A percentile compares a stretch with the other conserved stretches of the same genome.
phyloP scores from a whole-genome alignment of 257 asterid species.

The Ballota nigra region DNA sequence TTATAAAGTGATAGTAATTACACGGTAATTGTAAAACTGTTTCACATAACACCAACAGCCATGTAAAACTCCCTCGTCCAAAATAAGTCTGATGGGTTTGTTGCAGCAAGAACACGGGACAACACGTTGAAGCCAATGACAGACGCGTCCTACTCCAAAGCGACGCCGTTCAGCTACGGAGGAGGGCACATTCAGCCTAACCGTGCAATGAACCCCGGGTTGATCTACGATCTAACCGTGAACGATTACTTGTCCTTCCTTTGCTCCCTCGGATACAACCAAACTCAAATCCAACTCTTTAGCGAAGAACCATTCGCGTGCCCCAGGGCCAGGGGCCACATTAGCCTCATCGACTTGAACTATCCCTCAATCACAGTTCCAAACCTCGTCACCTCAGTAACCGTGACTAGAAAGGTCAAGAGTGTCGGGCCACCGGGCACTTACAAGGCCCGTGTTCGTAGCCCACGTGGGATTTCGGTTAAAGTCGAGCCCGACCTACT shows the following conservation, averaged over 20 bases:
- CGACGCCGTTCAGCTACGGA: constrained; percentile 83
- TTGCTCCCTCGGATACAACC: constrained; percentile 63
- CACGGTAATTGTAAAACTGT: too few relatives aligned
- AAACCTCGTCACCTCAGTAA: constrained; percentile 40
- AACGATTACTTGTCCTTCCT: constrained; percentile 63
- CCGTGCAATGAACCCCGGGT: constrained; percentile 92
- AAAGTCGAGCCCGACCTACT: constrained; percentile 42
- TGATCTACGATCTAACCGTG: constrained; percentile 60
- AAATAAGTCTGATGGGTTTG: too few relatives aligned
- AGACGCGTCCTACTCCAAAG: constrained; percentile 50
- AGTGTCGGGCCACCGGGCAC: constrained; percentile 70
- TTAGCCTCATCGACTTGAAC: constrained; percentile 59
- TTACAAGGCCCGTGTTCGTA: constrained; percentile 48
- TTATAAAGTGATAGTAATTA: too few relatives aligned
- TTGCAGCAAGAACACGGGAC: constrained; percentile 67
- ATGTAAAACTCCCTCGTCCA: too few relatives aligned
- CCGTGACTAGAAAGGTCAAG: constrained; percentile 64
- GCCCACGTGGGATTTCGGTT: constrained; percentile 52
- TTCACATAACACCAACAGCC: too few relatives aligned
- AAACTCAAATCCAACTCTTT: constrained; percentile 42
- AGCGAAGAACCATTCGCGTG: constrained; percentile 39
- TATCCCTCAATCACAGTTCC: constrained; percentile 90
- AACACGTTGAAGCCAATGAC: constrained; percentile 52
- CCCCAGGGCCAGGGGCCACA: constrained; percentile 25
- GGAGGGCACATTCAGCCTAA: constrained; percentile 87